A percentile compares a stretch with the other conserved stretches of the same genome.
phyloP scores from a whole-genome alignment of 2,329 filamentous ascomycete species.

The Coleophoma cylindrospora region DNA sequence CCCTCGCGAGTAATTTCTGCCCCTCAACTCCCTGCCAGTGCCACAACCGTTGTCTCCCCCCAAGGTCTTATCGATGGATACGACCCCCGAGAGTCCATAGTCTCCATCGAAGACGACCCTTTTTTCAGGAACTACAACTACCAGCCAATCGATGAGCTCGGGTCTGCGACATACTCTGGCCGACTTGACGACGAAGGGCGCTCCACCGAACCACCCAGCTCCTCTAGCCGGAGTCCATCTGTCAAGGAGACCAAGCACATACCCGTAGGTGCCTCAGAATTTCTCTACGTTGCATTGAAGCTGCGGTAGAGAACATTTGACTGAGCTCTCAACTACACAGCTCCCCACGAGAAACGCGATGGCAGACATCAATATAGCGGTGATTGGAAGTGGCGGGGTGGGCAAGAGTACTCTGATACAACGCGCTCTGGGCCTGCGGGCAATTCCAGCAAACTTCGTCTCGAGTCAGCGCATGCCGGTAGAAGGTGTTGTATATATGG shows the following conservation, averaged over 20 bases:
- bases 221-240: conserved; percentile 8
- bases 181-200: conserved; percentile 12
- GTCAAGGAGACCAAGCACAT: conserved; percentile 16
- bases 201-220: conserved; percentile 7
- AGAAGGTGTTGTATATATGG: conserved; percentile 51
- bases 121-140: conserved; percentile 45
- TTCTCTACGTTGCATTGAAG: background rate
- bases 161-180: conserved; percentile 17
- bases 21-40: conserved; percentile 8
- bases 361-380: conserved; percentile 58
- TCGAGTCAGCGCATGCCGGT: conserved; percentile 53
- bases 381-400: conserved; percentile 61
- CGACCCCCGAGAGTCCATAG: conserved; percentile 39
- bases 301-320: no score
- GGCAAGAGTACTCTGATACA: conserved; percentile 67
- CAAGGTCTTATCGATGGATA: conserved; percentile 8
- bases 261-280: conserved; percentile 13
- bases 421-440: conserved; percentile 50
- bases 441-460: conserved; percentile 46
- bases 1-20: conserved; percentile 12
- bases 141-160: conserved; percentile 26
- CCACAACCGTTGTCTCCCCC: no score
- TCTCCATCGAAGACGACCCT: conserved; percentile 50
- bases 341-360: conserved; percentile 18
- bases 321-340: no score